A percentile compares a stretch with the other conserved stretches of the same genome.
Conservation (phyloP, 106 monocot species). For the Chionographis japonica region DNA sequence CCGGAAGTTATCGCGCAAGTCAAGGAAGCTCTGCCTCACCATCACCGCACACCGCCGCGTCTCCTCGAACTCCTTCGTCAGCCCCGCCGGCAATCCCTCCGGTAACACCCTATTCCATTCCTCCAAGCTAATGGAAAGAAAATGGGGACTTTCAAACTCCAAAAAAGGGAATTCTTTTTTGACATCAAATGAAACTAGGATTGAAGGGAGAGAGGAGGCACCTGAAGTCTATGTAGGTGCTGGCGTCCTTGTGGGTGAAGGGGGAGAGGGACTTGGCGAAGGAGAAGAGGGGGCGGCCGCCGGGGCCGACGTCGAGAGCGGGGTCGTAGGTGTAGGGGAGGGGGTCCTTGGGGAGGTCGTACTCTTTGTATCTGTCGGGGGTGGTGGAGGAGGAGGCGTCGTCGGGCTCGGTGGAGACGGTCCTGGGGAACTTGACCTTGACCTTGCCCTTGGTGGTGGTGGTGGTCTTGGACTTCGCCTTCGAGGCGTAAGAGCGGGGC, state of each 20-base stretch:
- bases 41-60: slow-evolving; percentile 84
- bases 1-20: slow-evolving; percentile 86
- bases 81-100: slow-evolving; percentile 75
- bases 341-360: slow-evolving; percentile 59
- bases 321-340: slow-evolving; percentile 65
- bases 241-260: slow-evolving; percentile 33
- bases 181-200: background rate
- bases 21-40: slow-evolving; percentile 87
- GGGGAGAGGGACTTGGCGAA: slow-evolving; percentile 49
- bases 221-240: slow-evolving; percentile 87
- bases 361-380: slow-evolving; percentile 32
- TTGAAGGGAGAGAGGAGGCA: background rate
- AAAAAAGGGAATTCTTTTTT: background rate
- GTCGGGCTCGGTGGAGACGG: slow-evolving; percentile 16
- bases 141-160: background rate
- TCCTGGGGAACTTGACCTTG: slow-evolving; percentile 30
- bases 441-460: slow-evolving; percentile 31
- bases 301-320: slow-evolving; percentile 73
- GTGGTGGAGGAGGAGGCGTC: slow-evolving; percentile 10
- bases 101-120: slow-evolving; percentile 84
- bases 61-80: slow-evolving; percentile 94
- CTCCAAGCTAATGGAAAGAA: slow-evolving; percentile 53
- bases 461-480: slow-evolving; percentile 22
- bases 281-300: slow-evolving; percentile 70
- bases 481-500: slow-evolving; percentile 29